Evolutionary conservation across 106 monocot genomes (phyloP), one percentile per base, ranked within the genome.

Genomic region (Xerophyta viscosa): DNA sequence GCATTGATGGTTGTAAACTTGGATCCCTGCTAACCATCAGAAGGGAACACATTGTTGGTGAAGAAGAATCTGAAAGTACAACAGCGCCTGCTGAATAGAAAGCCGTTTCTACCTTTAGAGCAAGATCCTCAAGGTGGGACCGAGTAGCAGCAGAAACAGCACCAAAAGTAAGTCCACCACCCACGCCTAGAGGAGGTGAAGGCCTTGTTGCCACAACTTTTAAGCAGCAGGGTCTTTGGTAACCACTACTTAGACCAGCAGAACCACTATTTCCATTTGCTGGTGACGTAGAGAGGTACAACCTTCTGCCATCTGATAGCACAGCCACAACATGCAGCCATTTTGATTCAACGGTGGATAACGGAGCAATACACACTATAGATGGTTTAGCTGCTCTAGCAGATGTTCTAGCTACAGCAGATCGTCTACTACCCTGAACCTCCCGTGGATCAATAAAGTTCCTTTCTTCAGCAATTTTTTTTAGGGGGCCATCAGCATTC

Each of bases 271-370:
- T 80, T 48, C 76, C 70, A 69, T 57, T 41, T n/a, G 87, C 69
- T 24, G 60, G 44, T n/a, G 77, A 71, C 31, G 92, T 93, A 41
- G 91, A 75, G 54, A 96, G 68, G 47, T 89, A 96, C 41, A 96
- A 56, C 68, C 96, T 78, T 73, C 80, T 96, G 41, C 96, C 96
- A 79, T 96, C 96, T 52, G 96, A 96, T 37, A 96, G 63, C 55
- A 96, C 76, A 52, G 68, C 85, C 51, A 89, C 78, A 55, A 86
- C 39, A 30, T 96, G 81, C 25, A 96, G 62, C 68, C 73, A 77
- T 71, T 79, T 96, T 67, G 96, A 96, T 69, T 96, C 96, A 24
- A 77, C 6, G 17, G 54, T 58, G 7, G 96, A 78, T 41, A 96
- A 63, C 43, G 96, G 89, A 19, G 85, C 59, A 50, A 96, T 71